Base-by-base conservation (phyloP, 2,329 filamentous ascomycete species). In the Curvularia hawaiiensis region DNA sequence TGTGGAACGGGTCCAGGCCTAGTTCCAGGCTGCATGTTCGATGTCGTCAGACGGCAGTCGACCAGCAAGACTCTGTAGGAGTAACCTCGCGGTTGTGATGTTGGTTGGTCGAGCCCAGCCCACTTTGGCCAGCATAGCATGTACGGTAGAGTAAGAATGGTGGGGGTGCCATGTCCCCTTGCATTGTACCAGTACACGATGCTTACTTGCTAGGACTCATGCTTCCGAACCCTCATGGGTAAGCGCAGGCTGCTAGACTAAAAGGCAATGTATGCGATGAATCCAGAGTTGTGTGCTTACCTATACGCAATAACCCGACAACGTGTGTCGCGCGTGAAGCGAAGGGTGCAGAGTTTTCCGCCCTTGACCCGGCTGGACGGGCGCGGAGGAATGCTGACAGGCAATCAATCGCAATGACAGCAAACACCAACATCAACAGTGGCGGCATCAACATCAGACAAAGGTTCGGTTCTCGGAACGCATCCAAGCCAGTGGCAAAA, bases 351-450 rank as follows among this genome's bases (percentile, higher is more conserved):
- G 56, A 64, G 53, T 59, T 64, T 64, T 67, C 51, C 51, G 56
- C 53, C 53, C 46, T 57, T 47, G 60, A 63, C 66, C 69, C 70
- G 63, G 52, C 56, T 50, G 52, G 44, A 50, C 58, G 70, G 71
- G n/a, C 44, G 64, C 48, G 61, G 64, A 69, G 58, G 65, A 41
- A 31, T 52, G 55, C 40, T 52, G 54, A 54, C 46, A 56, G 58
- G 59, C 49, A 56, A 43, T 11, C 20, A 24, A 43, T 11, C 14
- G 20, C 40, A 16, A 43, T 12, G 20, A 14, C 20, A 16, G 11
- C 9, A 43, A 24, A 14, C 11, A 41, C 2, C 9, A 22, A 5
- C 4, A 40, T 11, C 38, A 43, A 7, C 12, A 26, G 7, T 10
- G 9, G 5, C 22, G 1, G 40, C 12, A 26, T 43, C 11, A 55